Conservation (phyloP, 83 land plant genomes). For the Larix sibirica region DNA sequence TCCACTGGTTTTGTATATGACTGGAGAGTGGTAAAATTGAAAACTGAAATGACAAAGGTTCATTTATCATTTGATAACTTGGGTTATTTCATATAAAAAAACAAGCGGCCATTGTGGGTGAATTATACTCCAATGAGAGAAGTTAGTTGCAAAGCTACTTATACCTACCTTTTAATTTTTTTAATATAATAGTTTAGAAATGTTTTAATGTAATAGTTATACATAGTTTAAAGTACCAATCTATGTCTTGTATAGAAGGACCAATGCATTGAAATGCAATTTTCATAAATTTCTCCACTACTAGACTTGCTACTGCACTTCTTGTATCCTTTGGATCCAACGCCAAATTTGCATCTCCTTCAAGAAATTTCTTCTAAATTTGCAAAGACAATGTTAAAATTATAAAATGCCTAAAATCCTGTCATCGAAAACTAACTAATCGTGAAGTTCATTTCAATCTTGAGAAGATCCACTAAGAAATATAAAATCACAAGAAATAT, state of each 20-base stretch:
- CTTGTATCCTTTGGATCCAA: constrained; percentile 72
- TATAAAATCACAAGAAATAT: background rate
- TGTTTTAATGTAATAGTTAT: no score
- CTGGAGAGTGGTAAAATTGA: no score
- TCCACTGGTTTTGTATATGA: no score
- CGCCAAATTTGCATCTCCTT: constrained; percentile 55
- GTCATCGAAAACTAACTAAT: background rate
- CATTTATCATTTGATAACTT: no score
- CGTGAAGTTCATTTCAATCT: background rate
- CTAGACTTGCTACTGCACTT: constrained; percentile 43
- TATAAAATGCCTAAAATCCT: background rate
- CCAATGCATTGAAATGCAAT: constrained; percentile 83
- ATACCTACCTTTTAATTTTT: no score
- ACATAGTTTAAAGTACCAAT: no score
- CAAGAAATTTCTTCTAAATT: constrained; percentile 77
- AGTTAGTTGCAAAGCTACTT: no score
- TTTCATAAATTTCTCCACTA: constrained; percentile 67
- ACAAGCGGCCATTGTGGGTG: no score
- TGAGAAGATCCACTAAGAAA: background rate
- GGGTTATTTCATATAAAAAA: no score
- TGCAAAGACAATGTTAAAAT: constrained; percentile 23
- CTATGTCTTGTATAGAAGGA: constrained; percentile 56
- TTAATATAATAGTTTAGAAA: no score
- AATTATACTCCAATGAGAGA: no score
- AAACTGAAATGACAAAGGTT: no score